These are phyloP conservation scores for Lentithecium fluviatile DNA, from an alignment of 495 filamentous ascomycete genomes.

Conservation along the genomic window DNA sequence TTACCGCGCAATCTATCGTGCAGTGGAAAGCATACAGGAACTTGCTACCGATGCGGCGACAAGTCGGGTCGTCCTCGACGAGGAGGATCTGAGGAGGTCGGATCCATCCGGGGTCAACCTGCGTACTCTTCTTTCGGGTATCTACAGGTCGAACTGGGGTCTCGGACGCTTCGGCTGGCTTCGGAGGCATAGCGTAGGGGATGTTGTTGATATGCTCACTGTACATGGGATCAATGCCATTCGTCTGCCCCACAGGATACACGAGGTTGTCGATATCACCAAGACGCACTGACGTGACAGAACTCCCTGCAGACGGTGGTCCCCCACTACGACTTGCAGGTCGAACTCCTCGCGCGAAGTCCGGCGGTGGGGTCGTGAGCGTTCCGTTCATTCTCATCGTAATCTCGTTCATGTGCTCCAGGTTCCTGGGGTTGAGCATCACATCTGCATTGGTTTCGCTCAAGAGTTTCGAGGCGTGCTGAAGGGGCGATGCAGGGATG, in stretches of 20 bases:
- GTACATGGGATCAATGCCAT: constrained; percentile 93
- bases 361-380: constrained; percentile 46
- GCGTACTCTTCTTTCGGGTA: constrained; percentile 64
- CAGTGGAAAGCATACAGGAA: constrained; percentile 88
- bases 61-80: constrained; percentile 94
- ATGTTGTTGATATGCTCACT: constrained; percentile 92
- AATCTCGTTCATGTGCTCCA: constrained; percentile 75
- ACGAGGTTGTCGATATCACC: constrained; percentile 77
- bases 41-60: constrained; percentile 89
- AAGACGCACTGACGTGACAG: constrained; percentile 53
- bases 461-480: constrained; percentile 86
- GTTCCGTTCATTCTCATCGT: constrained; percentile 56
- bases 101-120: constrained; percentile 76
- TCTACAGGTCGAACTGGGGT: constrained; percentile 50
- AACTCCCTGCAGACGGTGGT: constrained; percentile 51
- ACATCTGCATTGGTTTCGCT: constrained; percentile 76
- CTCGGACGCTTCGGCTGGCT: constrained; percentile 54
- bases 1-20: constrained; percentile 81
- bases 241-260: constrained; percentile 84
- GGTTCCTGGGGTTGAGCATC: constrained; percentile 68
- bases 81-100: constrained; percentile 82
- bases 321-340: constrained; percentile 41
- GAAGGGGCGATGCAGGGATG: constrained; percentile 75
- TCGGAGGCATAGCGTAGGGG: constrained; percentile 71
- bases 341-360: constrained; percentile 38